Evolutionary conservation across 495 filamentous ascomycete genomes (phyloP).

Genomic region (Talaromyces liani): DNA sequence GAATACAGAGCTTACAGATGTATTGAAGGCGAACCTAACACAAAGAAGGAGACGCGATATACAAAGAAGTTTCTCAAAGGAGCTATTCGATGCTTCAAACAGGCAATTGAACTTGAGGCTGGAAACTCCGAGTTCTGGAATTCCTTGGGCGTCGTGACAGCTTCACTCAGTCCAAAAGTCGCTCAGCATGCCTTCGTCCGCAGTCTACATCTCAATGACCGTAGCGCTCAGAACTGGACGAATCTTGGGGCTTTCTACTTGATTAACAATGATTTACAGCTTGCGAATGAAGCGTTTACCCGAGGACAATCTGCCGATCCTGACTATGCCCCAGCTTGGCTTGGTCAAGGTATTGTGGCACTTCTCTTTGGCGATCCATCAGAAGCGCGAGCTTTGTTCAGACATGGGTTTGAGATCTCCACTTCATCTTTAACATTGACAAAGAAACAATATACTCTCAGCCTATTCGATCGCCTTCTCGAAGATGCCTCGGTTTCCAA

Average conservation of each 20-base stretch:
- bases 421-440: slow-evolving; percentile 61
- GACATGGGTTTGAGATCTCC: slow-evolving; percentile 92
- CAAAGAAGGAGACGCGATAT: slow-evolving; percentile 31
- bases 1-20: slow-evolving; percentile 75
- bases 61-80: slow-evolving; percentile 64
- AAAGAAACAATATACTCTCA: slow-evolving; percentile 68
- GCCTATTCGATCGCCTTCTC: slow-evolving; percentile 71
- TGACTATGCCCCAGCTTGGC: slow-evolving; percentile 85
- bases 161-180: slow-evolving; percentile 72
- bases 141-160: slow-evolving; percentile 83
- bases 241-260: slow-evolving; percentile 85
- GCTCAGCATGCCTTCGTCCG: slow-evolving; percentile 93
- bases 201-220: slow-evolving; percentile 86
- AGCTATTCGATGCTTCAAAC: slow-evolving; percentile 87
- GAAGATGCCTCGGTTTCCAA: slow-evolving; percentile 45
- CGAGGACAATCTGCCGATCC: slow-evolving; percentile 90
- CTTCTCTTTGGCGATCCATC: slow-evolving; percentile 59
- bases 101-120: slow-evolving; percentile 90
- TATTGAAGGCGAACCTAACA: slow-evolving; percentile 34
- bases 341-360: slow-evolving; percentile 85
- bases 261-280: slow-evolving; percentile 68
- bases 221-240: slow-evolving; percentile 74
- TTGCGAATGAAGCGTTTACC: slow-evolving; percentile 84
- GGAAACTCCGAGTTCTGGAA: slow-evolving; percentile 98
- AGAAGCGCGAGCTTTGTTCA: slow-evolving; percentile 78